Evolutionary conservation across 2,329 filamentous ascomycete genomes (phyloP), one percentile per base, ranked within the genome.

Genomic region (Fusarium robinianum): DNA sequence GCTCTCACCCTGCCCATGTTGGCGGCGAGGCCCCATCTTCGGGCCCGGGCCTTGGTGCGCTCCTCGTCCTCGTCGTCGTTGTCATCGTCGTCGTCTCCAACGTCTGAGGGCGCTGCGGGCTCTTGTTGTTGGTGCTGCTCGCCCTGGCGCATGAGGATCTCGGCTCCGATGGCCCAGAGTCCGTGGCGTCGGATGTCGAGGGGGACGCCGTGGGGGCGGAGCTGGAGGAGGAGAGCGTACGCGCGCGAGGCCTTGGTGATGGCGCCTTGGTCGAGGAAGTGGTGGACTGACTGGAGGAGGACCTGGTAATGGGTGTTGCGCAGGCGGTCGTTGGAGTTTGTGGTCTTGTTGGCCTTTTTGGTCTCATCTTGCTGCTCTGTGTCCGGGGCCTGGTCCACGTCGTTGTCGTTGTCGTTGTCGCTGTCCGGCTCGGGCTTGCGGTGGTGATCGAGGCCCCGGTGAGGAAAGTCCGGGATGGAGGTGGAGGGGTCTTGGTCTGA

Each of bases 91-190:
- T n/a, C n/a, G n/a, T n/a, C n/a, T n/a, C n/a, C n/a, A n/a, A n/a
- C n/a, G n/a, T n/a, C n/a, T n/a, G n/a, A n/a, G n/a, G n/a, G n/a
- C n/a, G n/a, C n/a, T n/a, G n/a, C n/a, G n/a, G n/a, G n/a, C n/a
- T n/a, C n/a, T n/a, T n/a, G n/a, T 12, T 15, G 39, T 9, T 15
- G 25, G 6, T 57, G 54, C 61, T 70, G 61, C 47, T 76, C 72
- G 6, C 74, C 76, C 18, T 76, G 70, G 11, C 86, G 80, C 70
- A 95, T 82, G 42, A 96, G 70, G 14, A 96, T 80, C 68, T 96
- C 91, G 3, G 88, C 89, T 1, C 89, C 90, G 30, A 96, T 78
- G 10, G 85, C 85, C 92, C 91, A 96, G 53, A 87, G 78, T 23
- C 81, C 79, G 59, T 84, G 77, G 14, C 73, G 74, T 25, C 90